Evolutionary conservation across 305 asterid species (phyloP), one percentile per base, ranked within the genome.

Genomic region (Fraxinus velutina): DNA sequence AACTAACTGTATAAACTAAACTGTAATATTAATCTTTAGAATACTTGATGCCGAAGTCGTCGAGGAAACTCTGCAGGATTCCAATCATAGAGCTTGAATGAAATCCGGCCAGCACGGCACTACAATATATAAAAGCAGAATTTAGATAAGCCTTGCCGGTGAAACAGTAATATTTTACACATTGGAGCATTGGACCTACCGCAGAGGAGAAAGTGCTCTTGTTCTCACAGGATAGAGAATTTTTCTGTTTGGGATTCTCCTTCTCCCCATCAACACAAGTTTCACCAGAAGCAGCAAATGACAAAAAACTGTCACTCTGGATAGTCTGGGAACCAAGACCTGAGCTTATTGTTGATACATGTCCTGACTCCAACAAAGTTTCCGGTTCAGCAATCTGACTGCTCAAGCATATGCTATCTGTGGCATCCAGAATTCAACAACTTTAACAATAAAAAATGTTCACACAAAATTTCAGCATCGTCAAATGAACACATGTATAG

Each of bases 11-110:
- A 50, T 85, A 83, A 86, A 89, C 93, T 87, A 89, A 92, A 94
- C 94, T 90, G 97, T 85, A 91, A 90, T 84, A 89, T 84, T 83
- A 89, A 90, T 88, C 89, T 89, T 87, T 86, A 88, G 86, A 89
- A 85, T 94, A 94, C 98, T 92, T 94, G 98, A 89, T 88, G 97
- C 68, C 98, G 96, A 84, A 94, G 97, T 44, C 94, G 90, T 78
- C 98, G 91, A 73, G 98, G 98, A 86, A 94, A 94, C 83, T 94
- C 98, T 36, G 98, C 98, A 7, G 98, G 98, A 84, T 94, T 94
- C 98, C 97, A 93, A 84, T 94, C 97, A 44, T 93, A 94, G 81
- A 94, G 97, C 96, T 94, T 94, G 90, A 94, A 94, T 77, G 98
- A 94, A 79, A 94, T 91, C 86, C 98, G 94, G 50, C 97, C 97